Evolutionary conservation across 768 basidiomycete species (phyloP), one percentile per base, ranked within the genome.

Genomic region (Clathrus columnatus): DNA sequence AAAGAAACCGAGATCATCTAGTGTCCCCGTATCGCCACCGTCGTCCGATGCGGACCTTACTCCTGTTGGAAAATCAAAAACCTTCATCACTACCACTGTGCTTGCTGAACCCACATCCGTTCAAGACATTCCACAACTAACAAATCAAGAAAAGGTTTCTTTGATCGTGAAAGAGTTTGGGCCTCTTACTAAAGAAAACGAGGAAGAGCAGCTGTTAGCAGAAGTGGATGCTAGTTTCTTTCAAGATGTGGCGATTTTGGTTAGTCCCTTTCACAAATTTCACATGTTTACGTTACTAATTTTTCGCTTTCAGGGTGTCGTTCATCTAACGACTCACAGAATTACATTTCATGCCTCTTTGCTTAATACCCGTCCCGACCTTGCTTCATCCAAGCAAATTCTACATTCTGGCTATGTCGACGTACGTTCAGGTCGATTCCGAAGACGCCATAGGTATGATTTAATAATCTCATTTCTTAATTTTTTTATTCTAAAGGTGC

Each of bases 241-340:
- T 41, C 68, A 72, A 43, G 77, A 80, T 24, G 76, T 78, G 10
- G 63, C 74, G 8, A 71, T 80, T n/a, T 60, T 80, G 51, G 75
- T 78, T 16, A 56, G 73, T 69, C 45, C 17, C 30, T 36, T 58
- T 62, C 53, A 56, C 57, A 59, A 7, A 57, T 60, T 46, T 20
- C 53, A 7, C 51, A 48, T 55, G 23, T 10, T 27, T 24, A 11
- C n/a, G n/a, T 54, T 21, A 16, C 51, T 61, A 45, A 51, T 51
- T 26, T 7, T 6, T 53, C 17, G 4, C 18, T 42, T 36, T 11
- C 46, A 80, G 74, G 81, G 83, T 6, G 79, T 80, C 28, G 68
- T 84, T 17, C 82, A 84, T 63, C 64, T 85, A 18, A 86, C 84
- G 0, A 82, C 80, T 0, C 82, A 84, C 65, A 75, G 84, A 4